Conservation (phyloP, 192 early-diverging fungal species). For the Glomus cerebriforme region DNA sequence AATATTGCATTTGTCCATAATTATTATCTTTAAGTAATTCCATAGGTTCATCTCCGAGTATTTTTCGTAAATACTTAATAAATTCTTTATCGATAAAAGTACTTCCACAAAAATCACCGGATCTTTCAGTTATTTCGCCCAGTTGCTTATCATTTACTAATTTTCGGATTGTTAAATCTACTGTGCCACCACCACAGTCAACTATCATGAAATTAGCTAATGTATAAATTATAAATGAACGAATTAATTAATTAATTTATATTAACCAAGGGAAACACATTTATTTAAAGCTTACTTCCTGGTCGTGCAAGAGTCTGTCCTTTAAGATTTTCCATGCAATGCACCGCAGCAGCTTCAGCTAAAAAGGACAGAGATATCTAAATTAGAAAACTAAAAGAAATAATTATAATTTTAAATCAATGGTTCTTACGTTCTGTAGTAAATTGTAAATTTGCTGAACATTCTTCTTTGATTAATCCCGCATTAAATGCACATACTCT, state of each 20-base stretch:
- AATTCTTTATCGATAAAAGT: slow-evolving; percentile 17
- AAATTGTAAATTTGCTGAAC: neutral
- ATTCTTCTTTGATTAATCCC: slow-evolving; percentile 42
- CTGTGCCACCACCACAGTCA: slow-evolving; percentile 60
- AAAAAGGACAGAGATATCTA: neutral
- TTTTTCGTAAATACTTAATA: too few species aligned
- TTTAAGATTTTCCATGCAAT: neutral
- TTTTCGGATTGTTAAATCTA: too few species aligned
- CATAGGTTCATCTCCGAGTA: too few species aligned
- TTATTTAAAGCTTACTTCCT: slow-evolving; percentile 6
- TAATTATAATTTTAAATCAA: too few species aligned
- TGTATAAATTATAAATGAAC: neutral
- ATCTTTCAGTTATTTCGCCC: neutral
- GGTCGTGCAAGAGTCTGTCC: neutral
- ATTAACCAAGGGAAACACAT: neutral
- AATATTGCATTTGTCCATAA: slow-evolving; percentile 18
- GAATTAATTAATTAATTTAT: neutral
- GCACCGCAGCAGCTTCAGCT: slow-evolving; percentile 13
- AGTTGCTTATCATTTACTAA: slow-evolving; percentile 13
- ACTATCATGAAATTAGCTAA: slow-evolving; percentile 57
- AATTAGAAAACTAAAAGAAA: too few species aligned
- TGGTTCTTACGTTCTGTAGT: neutral
- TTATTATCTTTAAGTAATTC: neutral
- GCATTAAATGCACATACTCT: slow-evolving; percentile 54
- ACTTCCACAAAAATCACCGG: slow-evolving; percentile 3